A percentile compares a stretch with the other conserved stretches of the same genome.
Conservation (phyloP, 768 basidiomycete species). For the Podaxis sp. region DNA sequence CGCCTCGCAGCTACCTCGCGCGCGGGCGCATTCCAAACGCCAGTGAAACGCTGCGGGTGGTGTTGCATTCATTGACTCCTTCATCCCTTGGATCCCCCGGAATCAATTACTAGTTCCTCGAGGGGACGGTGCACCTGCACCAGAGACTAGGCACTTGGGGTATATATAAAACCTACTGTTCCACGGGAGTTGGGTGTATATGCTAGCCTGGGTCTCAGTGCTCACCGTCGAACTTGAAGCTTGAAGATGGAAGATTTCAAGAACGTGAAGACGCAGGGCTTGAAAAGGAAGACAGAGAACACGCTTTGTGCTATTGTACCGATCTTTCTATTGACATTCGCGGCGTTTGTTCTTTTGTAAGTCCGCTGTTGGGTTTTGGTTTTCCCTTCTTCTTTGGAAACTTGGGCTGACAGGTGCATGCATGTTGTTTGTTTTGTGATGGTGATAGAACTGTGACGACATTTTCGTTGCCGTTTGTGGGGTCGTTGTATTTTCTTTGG, state of each 20-base stretch:
- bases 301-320: not conserved
- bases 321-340: not conserved
- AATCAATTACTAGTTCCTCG: not conserved
- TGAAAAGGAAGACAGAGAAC: not conserved
- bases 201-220: not conserved
- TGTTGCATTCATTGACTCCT: not conserved
- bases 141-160: not conserved
- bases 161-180: not conserved
- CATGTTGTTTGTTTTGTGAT: not conserved
- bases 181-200: not conserved
- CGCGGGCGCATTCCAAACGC: not conserved
- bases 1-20: not conserved
- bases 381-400: not conserved
- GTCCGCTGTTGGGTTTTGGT: not conserved
- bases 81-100: not conserved
- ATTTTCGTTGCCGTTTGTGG: slow-evolving; percentile 33
- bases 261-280: not conserved
- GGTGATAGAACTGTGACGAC: slow-evolving; percentile 25
- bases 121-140: not conserved
- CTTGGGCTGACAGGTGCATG: not conserved
- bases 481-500: slow-evolving; percentile 35
- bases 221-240: not conserved
- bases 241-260: not conserved
- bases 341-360: slow-evolving; percentile 10
- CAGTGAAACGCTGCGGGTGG: not conserved